Conservation (phyloP, 2,329 filamentous ascomycete species). For the Xylaria polymorpha region DNA sequence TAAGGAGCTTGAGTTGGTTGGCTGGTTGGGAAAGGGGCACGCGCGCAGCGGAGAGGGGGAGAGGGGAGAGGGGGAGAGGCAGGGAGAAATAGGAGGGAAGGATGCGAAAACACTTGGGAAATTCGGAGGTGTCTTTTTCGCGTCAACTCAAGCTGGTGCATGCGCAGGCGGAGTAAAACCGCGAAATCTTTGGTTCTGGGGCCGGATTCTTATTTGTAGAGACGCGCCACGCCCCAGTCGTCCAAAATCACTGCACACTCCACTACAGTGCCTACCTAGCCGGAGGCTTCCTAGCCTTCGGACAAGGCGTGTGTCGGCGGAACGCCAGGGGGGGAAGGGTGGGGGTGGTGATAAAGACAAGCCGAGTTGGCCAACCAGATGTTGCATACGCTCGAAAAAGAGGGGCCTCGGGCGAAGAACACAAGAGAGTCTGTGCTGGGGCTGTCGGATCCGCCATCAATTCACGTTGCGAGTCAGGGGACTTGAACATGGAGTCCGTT, state of each 20-base stretch:
- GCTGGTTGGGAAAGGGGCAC: conserved; percentile 39
- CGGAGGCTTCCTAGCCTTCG: conserved; percentile 32
- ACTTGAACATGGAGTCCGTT: conserved; percentile 26
- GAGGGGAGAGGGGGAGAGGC: conserved; percentile 35
- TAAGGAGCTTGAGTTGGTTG: conserved; percentile 39
- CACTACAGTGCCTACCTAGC: conserved; percentile 37
- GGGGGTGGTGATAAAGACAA: conserved; percentile 34
- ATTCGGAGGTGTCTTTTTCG: conserved; percentile 51
- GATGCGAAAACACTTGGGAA: conserved; percentile 53
- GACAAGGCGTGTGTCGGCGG: conserved; percentile 40
- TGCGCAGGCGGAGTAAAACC: conserved; percentile 46
- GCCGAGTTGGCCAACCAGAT: conserved; percentile 40
- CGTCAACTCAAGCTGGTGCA: conserved; percentile 39
- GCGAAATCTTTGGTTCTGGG: conserved; percentile 55
- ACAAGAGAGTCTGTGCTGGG: conserved; percentile 31
- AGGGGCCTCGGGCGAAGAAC: conserved; percentile 35
- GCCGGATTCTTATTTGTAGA: conserved; percentile 58
- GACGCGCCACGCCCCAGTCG: conserved; percentile 48
- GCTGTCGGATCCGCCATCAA: not conserved
- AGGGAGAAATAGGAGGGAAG: conserved; percentile 53
- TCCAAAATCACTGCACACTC: conserved; percentile 48
- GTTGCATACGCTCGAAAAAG: conserved; percentile 18
- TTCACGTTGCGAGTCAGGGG: conserved; percentile 33
- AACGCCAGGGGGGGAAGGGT: conserved; percentile 40
- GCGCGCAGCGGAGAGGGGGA: conserved; percentile 36